These are phyloP conservation scores for Trypanosoma platydactyli DNA, from an alignment of 208 protist genomes.

Conservation along the genomic window DNA sequence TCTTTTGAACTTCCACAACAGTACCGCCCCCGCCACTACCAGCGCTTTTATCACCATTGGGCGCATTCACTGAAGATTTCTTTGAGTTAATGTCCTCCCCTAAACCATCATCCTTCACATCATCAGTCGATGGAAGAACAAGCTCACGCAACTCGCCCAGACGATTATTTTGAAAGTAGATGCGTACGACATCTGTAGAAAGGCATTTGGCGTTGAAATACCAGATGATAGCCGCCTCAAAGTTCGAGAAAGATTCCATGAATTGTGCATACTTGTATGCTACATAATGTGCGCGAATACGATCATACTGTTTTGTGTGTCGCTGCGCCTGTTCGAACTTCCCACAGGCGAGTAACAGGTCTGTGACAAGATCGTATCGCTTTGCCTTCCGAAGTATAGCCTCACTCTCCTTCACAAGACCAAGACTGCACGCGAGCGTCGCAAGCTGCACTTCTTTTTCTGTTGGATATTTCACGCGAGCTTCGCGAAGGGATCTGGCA, in stretches of 20 bases:
- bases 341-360: conserved; percentile 91
- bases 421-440: conserved; percentile 94
- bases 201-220: conserved; percentile 93
- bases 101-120: neutral
- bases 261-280: conserved; percentile 95
- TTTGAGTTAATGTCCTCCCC: neutral
- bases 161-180: conserved; percentile 88
- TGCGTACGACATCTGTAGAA: conserved; percentile 91
- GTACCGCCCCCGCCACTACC: neutral
- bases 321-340: conserved; percentile 94
- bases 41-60: neutral
- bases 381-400: conserved; percentile 70
- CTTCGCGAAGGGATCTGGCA: conserved; percentile 86
- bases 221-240: conserved; percentile 88
- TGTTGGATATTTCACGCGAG: conserved; percentile 73
- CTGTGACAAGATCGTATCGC: conserved; percentile 94
- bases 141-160: conserved; percentile 88
- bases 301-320: conserved; percentile 88
- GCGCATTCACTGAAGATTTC: neutral
- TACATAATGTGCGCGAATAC: conserved; percentile 91
- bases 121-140: conserved; percentile 41
- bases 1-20: neutral
- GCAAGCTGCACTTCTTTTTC: conserved; percentile 92
- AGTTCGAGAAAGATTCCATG: conserved; percentile 93
- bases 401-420: conserved; percentile 93